Evolutionary conservation across 345 rosid genomes (phyloP).

Genomic region (Draba incana): DNA sequence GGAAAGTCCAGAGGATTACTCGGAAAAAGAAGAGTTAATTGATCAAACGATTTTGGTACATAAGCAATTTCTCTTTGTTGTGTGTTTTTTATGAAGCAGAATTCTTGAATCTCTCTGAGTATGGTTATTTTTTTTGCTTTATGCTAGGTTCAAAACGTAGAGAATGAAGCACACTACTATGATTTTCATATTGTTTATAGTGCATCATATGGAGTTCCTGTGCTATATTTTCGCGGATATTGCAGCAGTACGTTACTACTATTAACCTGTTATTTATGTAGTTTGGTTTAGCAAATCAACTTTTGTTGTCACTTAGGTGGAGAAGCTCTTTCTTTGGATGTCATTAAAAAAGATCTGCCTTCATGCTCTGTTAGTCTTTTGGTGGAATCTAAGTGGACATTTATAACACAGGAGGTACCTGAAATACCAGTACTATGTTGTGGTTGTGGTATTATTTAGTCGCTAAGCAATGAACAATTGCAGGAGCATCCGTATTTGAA

Average conservation of each 20-base stretch:
- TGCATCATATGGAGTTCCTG: constrained; percentile 72
- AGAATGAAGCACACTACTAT: constrained; percentile 56
- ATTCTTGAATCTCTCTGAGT: constrained; percentile 11
- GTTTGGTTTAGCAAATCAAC: constrained; percentile 12
- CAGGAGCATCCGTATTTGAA: constrained; percentile 91
- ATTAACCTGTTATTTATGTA: not conserved
- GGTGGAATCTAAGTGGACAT: constrained; percentile 77
- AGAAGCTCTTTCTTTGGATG: constrained; percentile 56
- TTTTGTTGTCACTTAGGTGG: constrained; percentile 55
- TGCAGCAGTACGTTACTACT: constrained; percentile 52
- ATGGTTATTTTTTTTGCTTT: constrained; percentile 1
- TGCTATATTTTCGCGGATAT: constrained; percentile 73
- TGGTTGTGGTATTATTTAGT: constrained; percentile 23
- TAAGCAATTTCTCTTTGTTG: not conserved
- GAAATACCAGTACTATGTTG: not conserved
- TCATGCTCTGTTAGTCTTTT: constrained; percentile 59
- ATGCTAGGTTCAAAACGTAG: constrained; percentile 51
- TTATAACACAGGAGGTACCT: constrained; percentile 80
- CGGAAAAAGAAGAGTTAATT: constrained; percentile 43
- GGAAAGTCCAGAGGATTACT: constrained; percentile 42
- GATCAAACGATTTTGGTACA: constrained; percentile 70
- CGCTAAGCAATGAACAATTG: constrained; percentile 12
- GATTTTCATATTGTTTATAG: constrained; percentile 83
- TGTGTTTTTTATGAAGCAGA: constrained; percentile 2
- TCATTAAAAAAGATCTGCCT: constrained; percentile 71